phyloP scores from a whole-genome alignment of 345 rosid species.

The Jatropha curcas region DNA sequence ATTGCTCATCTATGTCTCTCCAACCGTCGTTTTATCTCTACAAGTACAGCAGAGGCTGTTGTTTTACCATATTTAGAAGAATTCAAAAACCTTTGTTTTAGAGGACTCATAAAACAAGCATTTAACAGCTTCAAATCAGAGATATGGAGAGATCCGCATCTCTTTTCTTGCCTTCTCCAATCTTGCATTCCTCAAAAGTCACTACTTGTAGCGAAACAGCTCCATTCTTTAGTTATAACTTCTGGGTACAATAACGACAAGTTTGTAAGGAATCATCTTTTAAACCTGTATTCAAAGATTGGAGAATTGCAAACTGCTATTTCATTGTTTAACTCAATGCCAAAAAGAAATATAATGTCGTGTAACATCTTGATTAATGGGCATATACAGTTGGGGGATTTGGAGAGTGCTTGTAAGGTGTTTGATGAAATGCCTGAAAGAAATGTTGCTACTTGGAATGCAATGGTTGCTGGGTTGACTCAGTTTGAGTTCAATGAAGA shows the following conservation, averaged over 20 bases:
- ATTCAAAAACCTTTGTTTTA: conserved; percentile 48
- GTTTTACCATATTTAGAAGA: conserved; percentile 14
- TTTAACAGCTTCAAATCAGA: conserved; percentile 41
- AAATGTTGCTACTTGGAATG: conserved; percentile 72
- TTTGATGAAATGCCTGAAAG: conserved; percentile 65
- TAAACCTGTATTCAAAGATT: conserved; percentile 69
- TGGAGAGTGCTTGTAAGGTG: conserved; percentile 51
- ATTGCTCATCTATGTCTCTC: neutral
- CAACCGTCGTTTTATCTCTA: conserved; percentile 26
- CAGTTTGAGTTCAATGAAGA: conserved; percentile 60
- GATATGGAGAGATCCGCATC: conserved; percentile 62
- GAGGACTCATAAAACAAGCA: conserved; percentile 60
- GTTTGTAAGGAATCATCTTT: conserved; percentile 68
- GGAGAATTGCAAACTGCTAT: conserved; percentile 49
- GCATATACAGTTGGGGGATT: conserved; percentile 42
- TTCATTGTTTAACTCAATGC: conserved; percentile 47
- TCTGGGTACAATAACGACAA: conserved; percentile 62
- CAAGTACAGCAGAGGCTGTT: conserved; percentile 18
- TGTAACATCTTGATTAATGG: conserved; percentile 70
- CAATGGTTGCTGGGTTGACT: conserved; percentile 51
- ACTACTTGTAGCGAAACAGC: conserved; percentile 48
- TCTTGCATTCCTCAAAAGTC: conserved; percentile 44
- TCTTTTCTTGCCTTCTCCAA: conserved; percentile 56
- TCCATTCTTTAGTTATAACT: conserved; percentile 61
- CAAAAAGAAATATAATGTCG: conserved; percentile 67